phyloP scores from a whole-genome alignment of 345 rosid genomes.

The Citrus trifoliata region DNA sequence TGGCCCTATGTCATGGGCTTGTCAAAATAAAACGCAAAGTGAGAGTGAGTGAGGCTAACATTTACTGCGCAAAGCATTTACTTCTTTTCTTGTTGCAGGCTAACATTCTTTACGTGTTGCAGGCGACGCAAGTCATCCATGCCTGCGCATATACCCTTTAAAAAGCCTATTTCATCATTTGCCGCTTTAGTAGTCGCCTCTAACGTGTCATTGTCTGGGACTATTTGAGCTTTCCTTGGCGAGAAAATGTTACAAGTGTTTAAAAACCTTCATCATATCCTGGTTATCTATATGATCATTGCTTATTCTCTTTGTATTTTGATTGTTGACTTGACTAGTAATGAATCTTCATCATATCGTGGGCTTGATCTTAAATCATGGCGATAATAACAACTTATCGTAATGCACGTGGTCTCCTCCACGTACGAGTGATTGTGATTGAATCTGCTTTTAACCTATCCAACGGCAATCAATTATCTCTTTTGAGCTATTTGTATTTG shows the following conservation, averaged over 20 bases:
- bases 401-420: background rate
- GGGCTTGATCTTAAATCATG: background rate
- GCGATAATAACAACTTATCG: background rate
- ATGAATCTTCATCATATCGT: background rate
- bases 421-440: background rate
- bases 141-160: background rate
- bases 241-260: background rate
- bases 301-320: background rate
- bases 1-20: background rate
- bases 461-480: background rate
- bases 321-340: background rate
- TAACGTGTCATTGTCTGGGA: background rate
- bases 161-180: background rate
- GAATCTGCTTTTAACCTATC: background rate
- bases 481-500: background rate
- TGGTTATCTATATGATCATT: background rate
- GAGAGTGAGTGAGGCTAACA: constrained; percentile 11
- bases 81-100: constrained; percentile 3
- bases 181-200: background rate
- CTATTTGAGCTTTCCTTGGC: background rate
- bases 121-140: background rate
- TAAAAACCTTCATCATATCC: background rate
- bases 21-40: background rate
- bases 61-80: constrained; percentile 4
- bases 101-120: background rate